Percentiles rank a stretch among this genome's conserved stretches.
Conservation (phyloP, 176 grass and related monocot genomes). For the Alloteropsis semialata region DNA sequence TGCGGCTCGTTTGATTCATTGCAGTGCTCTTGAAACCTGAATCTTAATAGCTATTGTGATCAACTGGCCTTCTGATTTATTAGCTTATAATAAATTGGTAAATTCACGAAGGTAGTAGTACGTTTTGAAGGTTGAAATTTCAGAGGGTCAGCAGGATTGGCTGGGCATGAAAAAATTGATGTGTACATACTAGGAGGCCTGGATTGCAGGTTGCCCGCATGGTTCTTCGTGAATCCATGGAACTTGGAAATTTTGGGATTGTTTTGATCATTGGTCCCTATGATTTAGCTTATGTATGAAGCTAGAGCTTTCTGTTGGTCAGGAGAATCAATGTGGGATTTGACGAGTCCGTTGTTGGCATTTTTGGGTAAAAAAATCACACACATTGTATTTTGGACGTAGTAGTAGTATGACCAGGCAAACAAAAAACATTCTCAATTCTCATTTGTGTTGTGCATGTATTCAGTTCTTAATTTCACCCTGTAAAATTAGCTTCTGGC, state of each 20-base stretch:
- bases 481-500: not conserved
- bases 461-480: not conserved
- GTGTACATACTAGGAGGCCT: not conserved
- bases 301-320: not conserved
- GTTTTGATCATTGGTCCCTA: not conserved
- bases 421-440: not conserved
- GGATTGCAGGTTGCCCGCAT: not conserved
- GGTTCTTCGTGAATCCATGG: not conserved
- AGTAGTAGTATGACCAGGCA: not conserved
- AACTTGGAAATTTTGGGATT: not conserved
- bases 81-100: conserved; percentile 27
- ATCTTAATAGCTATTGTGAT: not conserved
- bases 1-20: not conserved
- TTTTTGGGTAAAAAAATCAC: not conserved
- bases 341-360: not conserved
- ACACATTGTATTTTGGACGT: not conserved
- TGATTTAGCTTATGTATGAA: conserved; percentile 2
- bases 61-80: conserved; percentile 7
- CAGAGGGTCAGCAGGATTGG: not conserved
- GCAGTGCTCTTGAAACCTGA: not conserved
- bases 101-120: not conserved
- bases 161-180: not conserved
- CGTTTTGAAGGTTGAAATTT: not conserved
- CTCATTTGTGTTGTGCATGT: not conserved
- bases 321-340: not conserved